Base-by-base conservation (phyloP, 164 flowering plant species). In the Chimonanthus praecox region DNA sequence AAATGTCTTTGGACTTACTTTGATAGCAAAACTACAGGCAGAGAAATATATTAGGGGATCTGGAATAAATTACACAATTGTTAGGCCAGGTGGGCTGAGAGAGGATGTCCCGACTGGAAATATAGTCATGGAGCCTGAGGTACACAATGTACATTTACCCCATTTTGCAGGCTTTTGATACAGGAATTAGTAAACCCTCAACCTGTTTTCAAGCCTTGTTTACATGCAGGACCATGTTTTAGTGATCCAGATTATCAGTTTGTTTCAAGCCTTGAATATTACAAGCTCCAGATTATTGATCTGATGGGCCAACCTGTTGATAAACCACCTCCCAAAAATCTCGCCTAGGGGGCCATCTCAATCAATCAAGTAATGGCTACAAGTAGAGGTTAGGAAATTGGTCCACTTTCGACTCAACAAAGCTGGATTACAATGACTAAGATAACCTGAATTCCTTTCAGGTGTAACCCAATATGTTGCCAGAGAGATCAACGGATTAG, bases 11-110 rank as follows among this genome's bases (percentile, higher is more conserved):
- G 99, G 99, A 64, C 96, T 94, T 58, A 84, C 87, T 63, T 78
- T 94, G 75, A 73, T 92, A 11, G 99, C 99, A 18, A 94, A 94
- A 87, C 93, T 94, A 75, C 97, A 94, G 74, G 99, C 99, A 69
- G 99, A 94, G 82, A 77, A 89, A 48, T 76, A 89, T 70, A 89
- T 92, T 67, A 85, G 96, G 73, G 90, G 80, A 82, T 92, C 96
- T 45, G 99, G 99, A 47, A 92, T 94, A 75, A 86, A 94, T 80
- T 94, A 91, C 81, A 92, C 99, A 2, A 92, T 94, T n/a, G 68
- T 94, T 74, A 87, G 99, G 85, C 99, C 99, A 68, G 97, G 99
- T 60, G 99, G 96, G n/a, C 81, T 94, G 75, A 86, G 75, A 82
- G 91, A 92, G 78, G 98, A 94, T 15, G 96, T 96, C 0, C 99